These are phyloP conservation scores for Leptosphaerulina australis DNA, from an alignment of 2,329 filamentous ascomycete genomes.

Conservation along the genomic window DNA sequence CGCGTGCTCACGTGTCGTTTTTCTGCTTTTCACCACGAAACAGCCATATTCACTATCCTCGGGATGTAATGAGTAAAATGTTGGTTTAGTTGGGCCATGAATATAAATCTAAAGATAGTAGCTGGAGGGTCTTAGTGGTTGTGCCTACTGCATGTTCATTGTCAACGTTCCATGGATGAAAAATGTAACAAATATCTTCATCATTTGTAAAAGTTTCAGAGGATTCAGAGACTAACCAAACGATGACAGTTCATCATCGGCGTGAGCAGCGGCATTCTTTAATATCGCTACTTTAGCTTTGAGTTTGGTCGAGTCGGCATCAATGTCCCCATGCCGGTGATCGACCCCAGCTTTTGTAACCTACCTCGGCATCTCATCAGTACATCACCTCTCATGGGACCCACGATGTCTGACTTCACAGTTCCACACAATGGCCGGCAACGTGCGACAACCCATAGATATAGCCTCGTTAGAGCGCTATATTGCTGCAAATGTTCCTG, in stretches of 20 bases:
- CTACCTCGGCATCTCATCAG: constrained; percentile 15
- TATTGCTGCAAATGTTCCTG: constrained; percentile 76
- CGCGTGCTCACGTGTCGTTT: constrained; percentile 12
- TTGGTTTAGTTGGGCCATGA: neutral
- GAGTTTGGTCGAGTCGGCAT: constrained; percentile 10
- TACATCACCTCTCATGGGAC: constrained; percentile 15
- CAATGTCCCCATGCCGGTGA: constrained; percentile 2
- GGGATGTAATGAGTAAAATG: neutral
- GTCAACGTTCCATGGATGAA: too few species aligned
- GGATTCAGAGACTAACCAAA: too few species aligned
- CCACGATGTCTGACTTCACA: constrained; percentile 23
- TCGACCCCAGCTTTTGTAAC: constrained; percentile 1
- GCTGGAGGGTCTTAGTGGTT: too few species aligned
- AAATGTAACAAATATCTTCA: too few species aligned
- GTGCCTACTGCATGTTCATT: too few species aligned
- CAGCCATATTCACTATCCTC: neutral
- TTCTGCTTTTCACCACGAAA: neutral
- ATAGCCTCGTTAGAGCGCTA: constrained; percentile 78
- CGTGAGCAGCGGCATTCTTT: too few species aligned
- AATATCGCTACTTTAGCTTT: neutral
- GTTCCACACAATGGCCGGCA: constrained; percentile 72
- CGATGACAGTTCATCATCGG: neutral
- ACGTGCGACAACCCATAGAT: constrained; percentile 89
- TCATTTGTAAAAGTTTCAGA: too few species aligned
- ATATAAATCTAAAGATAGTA: neutral